Base-by-base conservation (phyloP, 2,329 filamentous ascomycete genomes). In the Penicillium sp. region DNA sequence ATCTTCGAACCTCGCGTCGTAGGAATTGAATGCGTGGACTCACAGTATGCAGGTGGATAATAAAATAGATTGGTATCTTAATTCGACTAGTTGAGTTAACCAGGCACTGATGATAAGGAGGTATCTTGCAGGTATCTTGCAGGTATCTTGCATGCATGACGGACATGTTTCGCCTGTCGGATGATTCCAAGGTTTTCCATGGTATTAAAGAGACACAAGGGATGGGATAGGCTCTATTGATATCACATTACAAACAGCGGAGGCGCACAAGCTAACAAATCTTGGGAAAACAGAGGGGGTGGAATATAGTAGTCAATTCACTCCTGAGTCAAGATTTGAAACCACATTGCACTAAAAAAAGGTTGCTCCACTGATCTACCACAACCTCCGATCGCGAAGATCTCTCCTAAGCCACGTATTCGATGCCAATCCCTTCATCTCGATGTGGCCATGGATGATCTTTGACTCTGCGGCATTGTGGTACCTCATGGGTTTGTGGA, bases 291-390 rank as follows among this genome's bases (percentile, higher is more conserved):
- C 13, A 36, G 16, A 6, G 8, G 18, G 27, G 24, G 34, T 13
- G 36, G n/a, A 22, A 38, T 8, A 21, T 16, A 43, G n/a, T 34
- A 42, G 24, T n/a, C 11, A n/a, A 34, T n/a, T 16, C 27, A 22
- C 11, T 11, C 4, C 27, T 50, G 21, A 50, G 34, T 45, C 27
- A 50, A 42, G 11, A 32, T 44, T 14, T 9, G 14, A 32, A 55
- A 22, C 29, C 18, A 47, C 34, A 38, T 46, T 5, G 32, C 43
- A 7, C 24, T 31, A 27, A 55, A 32, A 47, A 43, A 43, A 32
- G 32, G 47, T 40, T 54, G 47, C 52, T 50, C 52, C 47, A 54
- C 52, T 54, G 52, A 54, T 54, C 47, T 54, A 40, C 52, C n/a
- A 45, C 40, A 32, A 50, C 27, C 22, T 44, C 24, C 27, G 47